Conservation (phyloP, 768 basidiomycete genomes). For the Lactarius hengduanensis region DNA sequence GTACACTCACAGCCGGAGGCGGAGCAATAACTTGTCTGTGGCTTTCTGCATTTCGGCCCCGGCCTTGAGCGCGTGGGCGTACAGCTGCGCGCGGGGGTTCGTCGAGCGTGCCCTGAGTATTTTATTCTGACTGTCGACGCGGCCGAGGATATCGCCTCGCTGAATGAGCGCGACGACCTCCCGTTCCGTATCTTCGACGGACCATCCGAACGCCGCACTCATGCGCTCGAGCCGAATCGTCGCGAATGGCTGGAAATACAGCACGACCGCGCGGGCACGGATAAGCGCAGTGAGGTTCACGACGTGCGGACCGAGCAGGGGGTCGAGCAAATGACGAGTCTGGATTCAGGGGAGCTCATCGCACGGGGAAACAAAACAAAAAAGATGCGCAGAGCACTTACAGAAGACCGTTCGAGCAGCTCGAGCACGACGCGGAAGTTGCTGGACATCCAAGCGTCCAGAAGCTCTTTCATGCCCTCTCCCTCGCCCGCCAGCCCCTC, state of each 20-base stretch:
- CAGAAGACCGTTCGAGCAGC: constrained; percentile 69
- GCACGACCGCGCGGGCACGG: constrained; percentile 72
- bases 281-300: constrained; percentile 63
- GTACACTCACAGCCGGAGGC: constrained; percentile 77
- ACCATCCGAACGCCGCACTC: constrained; percentile 84
- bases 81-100: constrained; percentile 76
- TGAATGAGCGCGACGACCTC: constrained; percentile 79
- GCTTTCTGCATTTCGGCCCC: constrained; percentile 69
- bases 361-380: background rate
- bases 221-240: constrained; percentile 81
- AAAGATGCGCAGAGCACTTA: constrained; percentile 33
- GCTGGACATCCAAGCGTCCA: constrained; percentile 83
- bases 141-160: constrained; percentile 70
- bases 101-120: constrained; percentile 77
- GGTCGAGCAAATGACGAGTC: constrained; percentile 76
- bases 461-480: constrained; percentile 58
- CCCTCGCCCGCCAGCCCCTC: constrained; percentile 26
- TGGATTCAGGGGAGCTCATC: constrained; percentile 33
- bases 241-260: constrained; percentile 90
- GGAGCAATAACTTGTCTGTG: constrained; percentile 75
- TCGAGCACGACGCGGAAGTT: constrained; percentile 83
- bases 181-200: constrained; percentile 63
- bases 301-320: constrained; percentile 73
- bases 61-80: constrained; percentile 68
- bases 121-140: constrained; percentile 92